Conservation (phyloP, 495 filamentous ascomycete genomes). For the Melanomma pulvis-pyrius region DNA sequence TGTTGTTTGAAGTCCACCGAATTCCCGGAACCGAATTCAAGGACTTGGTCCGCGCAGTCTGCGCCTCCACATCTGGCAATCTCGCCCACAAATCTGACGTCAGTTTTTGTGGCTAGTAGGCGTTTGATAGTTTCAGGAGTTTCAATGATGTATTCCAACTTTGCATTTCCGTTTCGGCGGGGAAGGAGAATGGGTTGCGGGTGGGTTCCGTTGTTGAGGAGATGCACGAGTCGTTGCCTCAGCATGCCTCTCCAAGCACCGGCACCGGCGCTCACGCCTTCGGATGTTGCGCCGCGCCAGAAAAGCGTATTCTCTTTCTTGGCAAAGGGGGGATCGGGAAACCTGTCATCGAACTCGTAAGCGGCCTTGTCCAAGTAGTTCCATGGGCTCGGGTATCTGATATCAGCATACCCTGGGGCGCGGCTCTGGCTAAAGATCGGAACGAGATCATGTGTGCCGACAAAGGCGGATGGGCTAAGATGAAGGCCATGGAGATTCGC, state of each 20-base stretch:
- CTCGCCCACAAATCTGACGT: slow-evolving; percentile 47
- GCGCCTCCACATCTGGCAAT: slow-evolving; percentile 56
- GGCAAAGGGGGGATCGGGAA: slow-evolving; percentile 37
- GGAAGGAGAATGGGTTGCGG: slow-evolving; percentile 22
- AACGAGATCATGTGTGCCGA: slow-evolving; percentile 62
- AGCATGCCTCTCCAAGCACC: slow-evolving; percentile 60
- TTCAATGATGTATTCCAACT: slow-evolving; percentile 26
- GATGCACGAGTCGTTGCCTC: slow-evolving; percentile 60
- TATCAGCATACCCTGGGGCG: slow-evolving; percentile 62
- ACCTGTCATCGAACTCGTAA: slow-evolving; percentile 37
- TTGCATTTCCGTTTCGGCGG: background rate
- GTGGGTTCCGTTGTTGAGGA: slow-evolving; percentile 53
- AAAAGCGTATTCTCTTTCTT: slow-evolving; percentile 43
- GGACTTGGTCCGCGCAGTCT: slow-evolving; percentile 53
- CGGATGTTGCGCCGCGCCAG: slow-evolving; percentile 52
- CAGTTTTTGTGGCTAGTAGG: slow-evolving; percentile 24
- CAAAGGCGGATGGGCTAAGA: slow-evolving; percentile 64
- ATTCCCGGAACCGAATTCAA: slow-evolving; percentile 54
- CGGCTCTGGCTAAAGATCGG: slow-evolving; percentile 78
- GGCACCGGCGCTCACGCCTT: slow-evolving; percentile 51
- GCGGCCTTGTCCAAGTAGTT: slow-evolving; percentile 44
- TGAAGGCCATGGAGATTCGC: slow-evolving; percentile 72
- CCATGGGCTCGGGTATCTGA: slow-evolving; percentile 46
- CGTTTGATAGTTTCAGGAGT: slow-evolving; percentile 22
- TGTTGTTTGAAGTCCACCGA: slow-evolving; percentile 60